Conservation (phyloP, 345 rosid species). For the Combretum micranthum region DNA sequence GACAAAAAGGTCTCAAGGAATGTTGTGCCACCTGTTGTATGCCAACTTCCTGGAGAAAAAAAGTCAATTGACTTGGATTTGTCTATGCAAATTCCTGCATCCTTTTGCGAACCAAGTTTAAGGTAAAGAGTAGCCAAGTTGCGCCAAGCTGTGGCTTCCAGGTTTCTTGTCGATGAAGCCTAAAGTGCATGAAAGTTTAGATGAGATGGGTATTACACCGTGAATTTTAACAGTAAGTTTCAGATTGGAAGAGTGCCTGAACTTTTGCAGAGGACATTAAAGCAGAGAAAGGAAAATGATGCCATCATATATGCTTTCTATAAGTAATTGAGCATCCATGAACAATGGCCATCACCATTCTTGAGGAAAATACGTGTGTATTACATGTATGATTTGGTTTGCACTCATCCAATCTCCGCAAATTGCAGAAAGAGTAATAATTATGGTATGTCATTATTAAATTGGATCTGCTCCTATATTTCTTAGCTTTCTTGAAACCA, state of each 20-base stretch:
- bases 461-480: no score
- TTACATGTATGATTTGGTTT: no score
- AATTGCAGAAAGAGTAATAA: no score
- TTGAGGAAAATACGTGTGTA: no score
- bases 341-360: no score
- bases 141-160: constrained; percentile 78
- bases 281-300: neutral
- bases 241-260: neutral
- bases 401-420: no score
- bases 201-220: neutral
- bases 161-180: constrained; percentile 34
- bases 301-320: no score
- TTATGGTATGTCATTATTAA: no score
- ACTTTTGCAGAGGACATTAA: neutral
- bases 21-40: constrained; percentile 44
- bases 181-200: constrained; percentile 18
- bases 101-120: constrained; percentile 54
- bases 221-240: neutral
- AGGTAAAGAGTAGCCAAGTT: constrained; percentile 66
- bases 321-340: no score
- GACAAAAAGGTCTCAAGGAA: no score
- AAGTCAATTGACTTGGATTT: constrained; percentile 59
- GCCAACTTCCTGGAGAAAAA: constrained; percentile 77
- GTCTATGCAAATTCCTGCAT: constrained; percentile 65
- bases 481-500: neutral